Evolutionary conservation across 2,329 filamentous ascomycete genomes (phyloP), one percentile per base, ranked within the genome.

Genomic region (Aspergillus spinulosporus): DNA sequence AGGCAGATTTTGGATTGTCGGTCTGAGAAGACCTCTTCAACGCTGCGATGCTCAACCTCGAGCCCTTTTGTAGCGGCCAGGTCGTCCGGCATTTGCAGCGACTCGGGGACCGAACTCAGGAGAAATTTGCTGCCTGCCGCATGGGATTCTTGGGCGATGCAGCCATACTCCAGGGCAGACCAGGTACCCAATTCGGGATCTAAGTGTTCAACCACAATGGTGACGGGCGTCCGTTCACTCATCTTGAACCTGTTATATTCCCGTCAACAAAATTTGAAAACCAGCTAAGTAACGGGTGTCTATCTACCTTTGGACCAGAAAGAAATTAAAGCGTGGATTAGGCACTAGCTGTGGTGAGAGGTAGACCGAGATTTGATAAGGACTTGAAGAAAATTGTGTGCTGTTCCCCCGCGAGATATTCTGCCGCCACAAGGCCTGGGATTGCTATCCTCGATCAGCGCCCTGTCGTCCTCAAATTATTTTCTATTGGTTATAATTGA

Each of bases 201-300:
- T 62, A 99, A 86, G 76, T 99, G 93, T 80, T 97, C 93, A 66
- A 97, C 92, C 68, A 97, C 89, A 76, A 94, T 97, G 43, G 86
- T 92, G 75, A 92, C 89, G 62, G 73, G 72, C 14, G 61, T 63
- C 5, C 14, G 42, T 70, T 32, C 64, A 54, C 54, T 52, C 70
- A 72, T 72, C 37, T 44, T 59, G 55, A 29, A 15, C 29, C 52
- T 52, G 42, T 12, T 12, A 40, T 21, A 21, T 21, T 37, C 1
- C 26, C n/a, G 50, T 52, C 21, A 52, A 29, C n/a, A 32, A 46
- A 45, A 14, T 40, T 29, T 44, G 26, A 21, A 5, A 8, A 11
- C 12, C 6, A 31, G 6, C 9, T 36, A 9, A 31, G 29, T n/a
- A 21, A 21, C 32, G 28, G 12, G 15, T 46, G 32, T 34, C 44